Conservation (phyloP, 805 yeast species). For the Allodekkera sacchari region DNA sequence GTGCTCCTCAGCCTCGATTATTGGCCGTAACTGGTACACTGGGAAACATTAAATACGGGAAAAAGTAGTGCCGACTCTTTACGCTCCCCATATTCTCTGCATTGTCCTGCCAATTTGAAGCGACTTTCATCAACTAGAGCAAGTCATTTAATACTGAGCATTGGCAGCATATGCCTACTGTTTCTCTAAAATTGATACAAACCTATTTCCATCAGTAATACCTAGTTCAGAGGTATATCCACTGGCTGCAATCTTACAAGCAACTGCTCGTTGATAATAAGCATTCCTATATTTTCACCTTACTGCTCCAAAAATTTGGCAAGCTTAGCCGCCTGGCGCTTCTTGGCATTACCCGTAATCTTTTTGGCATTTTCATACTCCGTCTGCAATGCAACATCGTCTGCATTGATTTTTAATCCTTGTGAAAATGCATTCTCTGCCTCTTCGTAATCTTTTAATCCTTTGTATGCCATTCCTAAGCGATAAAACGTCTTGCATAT, state of each 20-base stretch:
- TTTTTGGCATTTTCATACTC: slow-evolving; percentile 36
- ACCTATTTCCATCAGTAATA: too few relatives aligned
- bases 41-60: too few relatives aligned
- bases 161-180: neutral
- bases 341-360: slow-evolving; percentile 34
- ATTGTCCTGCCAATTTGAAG: too few relatives aligned
- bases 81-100: too few relatives aligned
- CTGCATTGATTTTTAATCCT: slow-evolving; percentile 35
- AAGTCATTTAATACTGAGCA: too few relatives aligned
- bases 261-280: neutral
- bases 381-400: slow-evolving; percentile 39
- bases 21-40: too few relatives aligned
- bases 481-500: slow-evolving; percentile 21
- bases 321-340: slow-evolving; percentile 43
- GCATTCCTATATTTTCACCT: neutral
- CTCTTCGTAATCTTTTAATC: slow-evolving; percentile 36
- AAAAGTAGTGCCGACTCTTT: too few relatives aligned
- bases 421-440: slow-evolving; percentile 39
- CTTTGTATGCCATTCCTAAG: slow-evolving; percentile 25
- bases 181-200: too few relatives aligned
- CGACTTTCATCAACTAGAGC: too few relatives aligned
- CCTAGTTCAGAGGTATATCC: too few relatives aligned
- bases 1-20: too few relatives aligned
- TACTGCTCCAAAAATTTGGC: slow-evolving; percentile 72
- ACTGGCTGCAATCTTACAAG: too few relatives aligned